Conservation (phyloP, 129 eudicot species). For the Flaveria trinervia region DNA sequence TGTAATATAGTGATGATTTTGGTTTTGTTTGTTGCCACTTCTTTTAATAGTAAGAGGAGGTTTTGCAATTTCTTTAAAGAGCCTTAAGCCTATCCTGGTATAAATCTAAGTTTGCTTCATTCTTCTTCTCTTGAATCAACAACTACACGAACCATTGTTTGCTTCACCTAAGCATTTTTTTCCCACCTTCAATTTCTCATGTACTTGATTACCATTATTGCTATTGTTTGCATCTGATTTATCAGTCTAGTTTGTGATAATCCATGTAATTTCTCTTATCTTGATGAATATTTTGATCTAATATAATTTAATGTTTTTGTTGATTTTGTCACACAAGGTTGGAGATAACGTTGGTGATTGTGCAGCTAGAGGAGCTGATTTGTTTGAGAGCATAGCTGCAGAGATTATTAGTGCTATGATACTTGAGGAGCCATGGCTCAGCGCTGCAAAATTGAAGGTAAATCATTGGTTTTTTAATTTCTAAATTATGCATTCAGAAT, state of each 20-base stretch:
- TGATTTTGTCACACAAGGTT: slow-evolving; percentile 48
- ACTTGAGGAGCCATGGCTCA: slow-evolving; percentile 96
- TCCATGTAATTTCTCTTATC: neutral
- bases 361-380: slow-evolving; percentile 99
- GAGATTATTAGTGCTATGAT: slow-evolving; percentile 99
- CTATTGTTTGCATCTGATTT: slow-evolving; percentile 5
- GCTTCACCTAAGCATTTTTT: neutral
- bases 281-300: slow-evolving; percentile 22
- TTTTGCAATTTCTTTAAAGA: no score
- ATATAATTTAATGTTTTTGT: slow-evolving; percentile 13
- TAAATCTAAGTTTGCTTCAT: neutral
- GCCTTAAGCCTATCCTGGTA: slow-evolving; percentile 5
- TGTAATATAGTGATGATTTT: no score
- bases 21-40: no score
- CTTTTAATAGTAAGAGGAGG: no score
- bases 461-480: slow-evolving; percentile 17
- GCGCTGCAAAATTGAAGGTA: slow-evolving; percentile 96
- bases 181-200: slow-evolving; percentile 7
- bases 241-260: slow-evolving; percentile 5
- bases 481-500: neutral
- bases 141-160: neutral
- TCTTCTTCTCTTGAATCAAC: neutral
- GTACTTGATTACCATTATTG: neutral
- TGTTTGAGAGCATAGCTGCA: slow-evolving; percentile 98
- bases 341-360: slow-evolving; percentile 99